phyloP scores from a whole-genome alignment of 257 asterid genomes.

The Nyctanthes arbortristis region DNA sequence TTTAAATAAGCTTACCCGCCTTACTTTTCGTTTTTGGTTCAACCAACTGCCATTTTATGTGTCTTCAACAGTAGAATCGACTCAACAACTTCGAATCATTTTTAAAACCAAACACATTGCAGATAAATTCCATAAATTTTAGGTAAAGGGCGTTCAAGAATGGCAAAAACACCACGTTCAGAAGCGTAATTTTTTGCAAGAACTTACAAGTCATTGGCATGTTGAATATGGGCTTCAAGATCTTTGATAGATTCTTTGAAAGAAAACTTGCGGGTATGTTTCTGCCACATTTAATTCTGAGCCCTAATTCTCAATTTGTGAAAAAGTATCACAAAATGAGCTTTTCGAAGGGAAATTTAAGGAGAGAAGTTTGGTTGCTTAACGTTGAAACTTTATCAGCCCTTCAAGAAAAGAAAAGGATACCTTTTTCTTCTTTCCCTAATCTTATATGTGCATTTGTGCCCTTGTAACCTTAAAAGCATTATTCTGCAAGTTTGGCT shows the following conservation, averaged over 20 bases:
- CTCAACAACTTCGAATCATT: neutral
- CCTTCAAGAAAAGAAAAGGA: conserved; percentile 57
- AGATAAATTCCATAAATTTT: neutral
- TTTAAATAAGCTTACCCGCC: conserved; percentile 30
- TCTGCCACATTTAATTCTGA: conserved; percentile 48
- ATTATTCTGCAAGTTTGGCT: conserved; percentile 16
- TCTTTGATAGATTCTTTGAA: conserved; percentile 62
- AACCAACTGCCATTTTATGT: conserved; percentile 12
- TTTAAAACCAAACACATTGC: neutral
- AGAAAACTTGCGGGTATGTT: conserved; percentile 41
- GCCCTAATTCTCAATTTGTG: conserved; percentile 7
- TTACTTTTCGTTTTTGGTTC: conserved; percentile 17
- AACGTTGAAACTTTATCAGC: conserved; percentile 36
- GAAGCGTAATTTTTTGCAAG: neutral
- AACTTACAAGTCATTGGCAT: conserved; percentile 69
- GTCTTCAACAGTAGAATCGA: conserved; percentile 2
- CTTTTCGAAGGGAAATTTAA: conserved; percentile 26
- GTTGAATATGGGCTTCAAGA: conserved; percentile 71
- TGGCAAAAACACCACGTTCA: neutral
- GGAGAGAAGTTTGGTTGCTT: conserved; percentile 41
- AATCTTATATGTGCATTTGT: conserved; percentile 5
- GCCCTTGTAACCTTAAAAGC: conserved; percentile 19
- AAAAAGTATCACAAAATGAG: conserved; percentile 18
- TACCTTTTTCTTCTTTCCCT: conserved; percentile 39
- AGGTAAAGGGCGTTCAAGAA: conserved; percentile 17